These are phyloP conservation scores for Pyrus bretschneideri DNA, from an alignment of 306 rosid genomes.

Conservation along the genomic window DNA sequence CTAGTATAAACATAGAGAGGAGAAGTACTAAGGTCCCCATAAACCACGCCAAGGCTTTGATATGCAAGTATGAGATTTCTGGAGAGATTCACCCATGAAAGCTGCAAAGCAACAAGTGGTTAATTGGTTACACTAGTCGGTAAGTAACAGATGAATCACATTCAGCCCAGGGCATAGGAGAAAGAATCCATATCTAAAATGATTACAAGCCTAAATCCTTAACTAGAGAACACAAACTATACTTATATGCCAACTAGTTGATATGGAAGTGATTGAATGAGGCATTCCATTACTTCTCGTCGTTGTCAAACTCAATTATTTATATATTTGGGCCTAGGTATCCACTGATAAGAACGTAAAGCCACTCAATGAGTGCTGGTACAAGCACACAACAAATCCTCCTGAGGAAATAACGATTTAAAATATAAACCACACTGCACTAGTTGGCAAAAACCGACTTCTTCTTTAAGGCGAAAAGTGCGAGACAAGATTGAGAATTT, in stretches of 20 bases:
- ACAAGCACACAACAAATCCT: too few species aligned
- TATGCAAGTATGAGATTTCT: conserved; percentile 62
- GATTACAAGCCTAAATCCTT: not conserved
- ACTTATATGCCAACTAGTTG: not conserved
- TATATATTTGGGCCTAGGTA: not conserved
- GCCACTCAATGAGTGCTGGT: too few species aligned
- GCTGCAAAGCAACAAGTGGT: conserved; percentile 37
- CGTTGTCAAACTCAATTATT: not conserved
- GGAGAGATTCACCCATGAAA: conserved; percentile 48
- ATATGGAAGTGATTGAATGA: not conserved
- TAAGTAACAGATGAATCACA: conserved; percentile 3
- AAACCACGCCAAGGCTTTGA: conserved; percentile 88
- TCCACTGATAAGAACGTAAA: not conserved
- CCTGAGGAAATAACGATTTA: too few species aligned
- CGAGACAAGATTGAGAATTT: too few species aligned
- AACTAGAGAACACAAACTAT: not conserved
- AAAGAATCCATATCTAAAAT: not conserved
- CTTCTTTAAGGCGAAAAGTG: too few species aligned
- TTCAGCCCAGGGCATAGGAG: not conserved
- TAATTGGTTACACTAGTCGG: not conserved
- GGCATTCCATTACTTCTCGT: not conserved
- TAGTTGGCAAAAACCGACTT: too few species aligned
- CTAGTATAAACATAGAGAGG: conserved; percentile 76
- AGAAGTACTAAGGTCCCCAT: conserved; percentile 83
- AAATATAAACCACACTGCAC: too few species aligned